These are phyloP conservation scores for Leishmania braziliensis DNA, from an alignment of 208 protist genomes.

Conservation along the genomic window DNA sequence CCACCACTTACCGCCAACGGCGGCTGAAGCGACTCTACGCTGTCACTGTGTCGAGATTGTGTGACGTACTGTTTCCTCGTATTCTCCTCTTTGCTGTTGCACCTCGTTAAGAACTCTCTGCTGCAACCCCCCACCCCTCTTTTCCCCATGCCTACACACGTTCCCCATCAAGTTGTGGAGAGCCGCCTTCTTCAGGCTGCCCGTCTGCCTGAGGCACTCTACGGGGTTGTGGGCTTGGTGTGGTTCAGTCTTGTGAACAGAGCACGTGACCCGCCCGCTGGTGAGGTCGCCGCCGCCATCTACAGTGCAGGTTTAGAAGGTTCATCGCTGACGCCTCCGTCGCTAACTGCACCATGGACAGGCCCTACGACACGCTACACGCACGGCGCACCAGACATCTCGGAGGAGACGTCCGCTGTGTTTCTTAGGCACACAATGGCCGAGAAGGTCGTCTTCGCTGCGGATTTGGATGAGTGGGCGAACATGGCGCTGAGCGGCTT, in stretches of 20 bases:
- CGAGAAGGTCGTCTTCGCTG: background rate
- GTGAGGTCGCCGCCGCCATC: background rate
- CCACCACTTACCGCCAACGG: background rate
- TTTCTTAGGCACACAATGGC: background rate
- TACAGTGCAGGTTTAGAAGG: background rate
- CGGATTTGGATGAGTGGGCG: background rate
- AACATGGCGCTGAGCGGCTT: background rate
- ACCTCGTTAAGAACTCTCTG: background rate
- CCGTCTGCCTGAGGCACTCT: constrained; percentile 16
- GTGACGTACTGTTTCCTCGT: background rate
- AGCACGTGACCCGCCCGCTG: background rate
- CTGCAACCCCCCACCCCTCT: background rate
- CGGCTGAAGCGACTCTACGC: background rate
- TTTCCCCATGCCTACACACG: background rate
- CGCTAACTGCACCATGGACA: background rate
- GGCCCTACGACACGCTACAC: background rate
- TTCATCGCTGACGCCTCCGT: background rate
- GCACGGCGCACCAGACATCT: background rate
- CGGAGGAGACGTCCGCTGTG: background rate
- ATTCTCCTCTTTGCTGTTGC: background rate
- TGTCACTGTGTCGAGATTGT: background rate
- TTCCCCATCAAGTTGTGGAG: constrained; percentile 17
- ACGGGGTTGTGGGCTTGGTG: constrained; percentile 22
- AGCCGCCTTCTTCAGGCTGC: constrained; percentile 16
- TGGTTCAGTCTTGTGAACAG: constrained; percentile 26